A percentile compares a stretch with the other conserved stretches of the same genome.
Evolutionary conservation across 768 basidiomycete species (phyloP).

Genomic region (Rhizopogon sp.): DNA sequence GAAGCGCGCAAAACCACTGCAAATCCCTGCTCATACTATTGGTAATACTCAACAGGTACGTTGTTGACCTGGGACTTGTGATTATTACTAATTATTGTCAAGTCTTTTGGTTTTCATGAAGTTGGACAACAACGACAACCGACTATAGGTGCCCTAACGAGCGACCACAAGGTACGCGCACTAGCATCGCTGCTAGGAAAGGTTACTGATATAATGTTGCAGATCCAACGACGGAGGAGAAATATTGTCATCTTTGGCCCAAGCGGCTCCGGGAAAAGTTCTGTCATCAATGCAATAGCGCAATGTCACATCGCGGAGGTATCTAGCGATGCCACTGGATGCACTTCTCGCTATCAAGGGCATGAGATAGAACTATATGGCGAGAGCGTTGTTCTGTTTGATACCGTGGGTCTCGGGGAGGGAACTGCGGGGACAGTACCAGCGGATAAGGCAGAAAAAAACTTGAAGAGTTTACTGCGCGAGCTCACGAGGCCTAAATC

Average conservation of each 20-base stretch:
- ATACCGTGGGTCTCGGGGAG: slow-evolving; percentile 34
- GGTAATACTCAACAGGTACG: neutral
- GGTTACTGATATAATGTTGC: too few relatives aligned
- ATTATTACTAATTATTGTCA: neutral
- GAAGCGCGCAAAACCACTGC: too few relatives aligned
- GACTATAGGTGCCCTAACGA: too few relatives aligned
- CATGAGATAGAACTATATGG: slow-evolving; percentile 2
- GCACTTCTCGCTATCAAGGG: slow-evolving; percentile 9
- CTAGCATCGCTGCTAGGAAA: too few relatives aligned
- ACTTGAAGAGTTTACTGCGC: too few relatives aligned
- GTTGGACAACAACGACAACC: too few relatives aligned
- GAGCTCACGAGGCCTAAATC: too few relatives aligned
- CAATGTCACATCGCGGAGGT: neutral
- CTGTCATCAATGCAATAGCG: too few relatives aligned
- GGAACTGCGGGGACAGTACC: slow-evolving; percentile 10
- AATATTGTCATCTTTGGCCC: slow-evolving; percentile 21
- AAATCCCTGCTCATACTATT: too few relatives aligned
- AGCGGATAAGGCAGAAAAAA: neutral
- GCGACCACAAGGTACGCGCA: too few relatives aligned
- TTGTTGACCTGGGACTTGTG: too few relatives aligned
- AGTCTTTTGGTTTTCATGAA: neutral
- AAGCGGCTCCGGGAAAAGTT: slow-evolving; percentile 6
- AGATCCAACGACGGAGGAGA: slow-evolving; percentile 10
- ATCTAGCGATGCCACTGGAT: slow-evolving; percentile 9
- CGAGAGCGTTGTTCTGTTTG: slow-evolving; percentile 19